phyloP scores from a whole-genome alignment of 2,329 filamentous ascomycete genomes.

The Bipolaris bicolor region DNA sequence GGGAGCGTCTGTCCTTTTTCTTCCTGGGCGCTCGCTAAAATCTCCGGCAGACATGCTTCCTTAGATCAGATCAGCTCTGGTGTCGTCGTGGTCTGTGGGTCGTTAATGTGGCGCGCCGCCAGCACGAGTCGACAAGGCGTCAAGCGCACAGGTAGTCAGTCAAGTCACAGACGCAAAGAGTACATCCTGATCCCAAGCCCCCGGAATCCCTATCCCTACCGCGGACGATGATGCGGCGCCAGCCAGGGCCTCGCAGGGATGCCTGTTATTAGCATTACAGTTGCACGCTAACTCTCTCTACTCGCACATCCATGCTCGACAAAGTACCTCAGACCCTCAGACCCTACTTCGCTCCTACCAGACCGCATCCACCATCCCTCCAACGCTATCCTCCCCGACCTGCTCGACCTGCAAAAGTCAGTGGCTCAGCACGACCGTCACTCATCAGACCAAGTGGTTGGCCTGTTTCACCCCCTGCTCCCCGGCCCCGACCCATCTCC shows the following conservation, averaged over 20 bases:
- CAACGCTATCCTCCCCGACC: conserved; percentile 36
- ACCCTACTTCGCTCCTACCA: conserved; percentile 44
- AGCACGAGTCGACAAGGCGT: conserved; percentile 42
- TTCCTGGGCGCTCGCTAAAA: conserved; percentile 39
- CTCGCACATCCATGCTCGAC: conserved; percentile 35
- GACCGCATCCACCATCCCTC: conserved; percentile 36
- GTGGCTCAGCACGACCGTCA: conserved; percentile 47
- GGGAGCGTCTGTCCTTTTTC: conserved; percentile 23
- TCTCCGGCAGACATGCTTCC: conserved; percentile 36
- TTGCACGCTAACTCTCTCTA: conserved; percentile 43
- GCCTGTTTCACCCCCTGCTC: conserved; percentile 47
- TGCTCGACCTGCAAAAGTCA: conserved; percentile 35
- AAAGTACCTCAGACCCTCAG: conserved; percentile 36
- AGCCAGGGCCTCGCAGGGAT: conserved; percentile 32
- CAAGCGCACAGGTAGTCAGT: conserved; percentile 37
- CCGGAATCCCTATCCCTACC: conserved; percentile 41
- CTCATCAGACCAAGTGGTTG: conserved; percentile 45
- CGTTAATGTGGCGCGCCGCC: conserved; percentile 46
- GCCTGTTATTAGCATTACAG: conserved; percentile 44
- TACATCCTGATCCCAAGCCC: conserved; percentile 41
- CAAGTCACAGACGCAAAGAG: conserved; percentile 40
- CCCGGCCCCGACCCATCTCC: conserved; percentile 37
- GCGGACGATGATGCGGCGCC: conserved; percentile 39
- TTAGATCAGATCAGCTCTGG: conserved; percentile 42
- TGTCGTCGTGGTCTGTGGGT: conserved; percentile 42